phyloP scores from a whole-genome alignment of 495 filamentous ascomycete genomes.

The Talaromyces thailandensis region DNA sequence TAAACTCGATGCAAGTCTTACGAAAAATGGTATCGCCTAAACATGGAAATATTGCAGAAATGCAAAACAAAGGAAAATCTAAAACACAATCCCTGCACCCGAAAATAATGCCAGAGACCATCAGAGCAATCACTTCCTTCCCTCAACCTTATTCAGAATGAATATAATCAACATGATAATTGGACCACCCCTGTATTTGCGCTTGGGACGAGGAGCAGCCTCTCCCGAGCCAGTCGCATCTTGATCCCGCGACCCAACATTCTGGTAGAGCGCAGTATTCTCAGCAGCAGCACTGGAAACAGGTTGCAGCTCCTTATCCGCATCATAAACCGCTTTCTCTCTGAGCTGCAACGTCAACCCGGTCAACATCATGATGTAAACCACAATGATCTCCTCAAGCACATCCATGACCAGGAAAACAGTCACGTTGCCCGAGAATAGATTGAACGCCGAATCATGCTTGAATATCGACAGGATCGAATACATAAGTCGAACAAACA shows the following conservation, averaged over 20 bases:
- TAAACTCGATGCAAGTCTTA: neutral
- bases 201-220: neutral
- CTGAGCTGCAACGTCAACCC: constrained; percentile 21
- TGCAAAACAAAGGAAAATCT: constrained; percentile 2
- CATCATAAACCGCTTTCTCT: neutral
- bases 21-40: neutral
- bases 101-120: too few species aligned
- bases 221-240: neutral
- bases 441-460: constrained; percentile 21
- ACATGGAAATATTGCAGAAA: neutral
- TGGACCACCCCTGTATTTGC: neutral
- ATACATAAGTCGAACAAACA: constrained; percentile 34
- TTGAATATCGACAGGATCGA: constrained; percentile 22
- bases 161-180: neutral
- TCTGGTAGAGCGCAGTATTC: neutral
- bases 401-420: constrained; percentile 29
- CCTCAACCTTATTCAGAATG: neutral
- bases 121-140: neutral
- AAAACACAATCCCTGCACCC: neutral
- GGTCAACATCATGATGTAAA: constrained; percentile 18
- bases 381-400: constrained; percentile 28
- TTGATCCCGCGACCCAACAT: neutral
- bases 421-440: constrained; percentile 23
- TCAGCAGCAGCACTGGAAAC: neutral
- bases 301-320: neutral